Evolutionary conservation across 2,329 filamentous ascomycete genomes (phyloP), one percentile per base, ranked within the genome.

Genomic region (Dryadomyces sulphureus): DNA sequence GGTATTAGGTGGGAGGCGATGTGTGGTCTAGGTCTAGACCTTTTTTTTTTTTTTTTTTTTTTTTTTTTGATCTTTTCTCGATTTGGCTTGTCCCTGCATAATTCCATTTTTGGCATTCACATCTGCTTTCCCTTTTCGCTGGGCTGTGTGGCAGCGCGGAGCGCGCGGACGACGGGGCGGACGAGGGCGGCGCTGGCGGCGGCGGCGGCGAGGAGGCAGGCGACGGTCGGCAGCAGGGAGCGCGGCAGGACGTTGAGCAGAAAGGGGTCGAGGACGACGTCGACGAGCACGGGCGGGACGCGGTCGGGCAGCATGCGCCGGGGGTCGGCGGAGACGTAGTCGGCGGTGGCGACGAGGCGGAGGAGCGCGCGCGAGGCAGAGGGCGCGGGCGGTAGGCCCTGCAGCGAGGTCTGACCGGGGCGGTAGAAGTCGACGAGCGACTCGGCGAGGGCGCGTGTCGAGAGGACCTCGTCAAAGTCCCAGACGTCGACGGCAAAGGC

Each of bases 221-320:
- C 65, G 12, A 75, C 76, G 2, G 83, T 90, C 19, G 84, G 79
- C 20, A 83, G 56, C 16, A 96, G 67, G 4, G 88, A 94, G 44
- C 69, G 70, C 12, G 92, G 92, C 45, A 96, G 70, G 16, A 88
- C 58, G 65, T 93, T 92, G 56, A 81, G 64, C 4, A 53, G 25
- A 58, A 81, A 96, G 0, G 88, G 88, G 61, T 96, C 92, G 21
- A 98, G 75, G 55, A 95, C 84, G 61, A 79, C 63, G 55, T 98
- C 90, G 44, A 82, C 82, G 45, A 78, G 67, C 4, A 96, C 87
- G 0, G 79, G 75, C 2, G 81, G 80, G 14, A 85, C 82, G 50
- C 71, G 57, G 42, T 67, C 63, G 4, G 50, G 46, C 6, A 24
- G 36, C 90, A 96, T 96, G 56, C 94, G 72, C 2, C 72, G 72